Conservation (phyloP, 2,329 filamentous ascomycete genomes). For the Teratosphaeria nubilosa region DNA sequence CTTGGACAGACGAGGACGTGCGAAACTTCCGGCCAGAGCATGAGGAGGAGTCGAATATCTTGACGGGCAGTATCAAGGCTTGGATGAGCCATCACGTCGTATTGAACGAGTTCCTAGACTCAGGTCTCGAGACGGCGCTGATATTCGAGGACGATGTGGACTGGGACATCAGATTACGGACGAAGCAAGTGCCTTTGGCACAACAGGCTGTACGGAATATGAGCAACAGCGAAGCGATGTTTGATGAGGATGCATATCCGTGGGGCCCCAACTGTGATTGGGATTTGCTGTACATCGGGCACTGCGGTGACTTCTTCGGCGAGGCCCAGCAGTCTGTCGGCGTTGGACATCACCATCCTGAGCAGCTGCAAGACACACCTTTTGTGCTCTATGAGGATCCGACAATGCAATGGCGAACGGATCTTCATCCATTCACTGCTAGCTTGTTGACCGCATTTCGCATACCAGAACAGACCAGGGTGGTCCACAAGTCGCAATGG, state of each 20-base stretch:
- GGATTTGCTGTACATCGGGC: slow-evolving; percentile 30
- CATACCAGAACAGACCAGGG: slow-evolving; percentile 27
- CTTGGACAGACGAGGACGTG: slow-evolving; percentile 27
- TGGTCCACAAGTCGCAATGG: slow-evolving; percentile 32
- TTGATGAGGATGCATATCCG: slow-evolving; percentile 20
- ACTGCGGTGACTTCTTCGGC: slow-evolving; percentile 32
- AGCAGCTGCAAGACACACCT: slow-evolving; percentile 21
- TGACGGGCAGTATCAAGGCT: slow-evolving; percentile 27
- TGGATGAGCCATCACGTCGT: slow-evolving; percentile 30
- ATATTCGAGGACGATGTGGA: slow-evolving; percentile 38
- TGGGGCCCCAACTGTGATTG: slow-evolving; percentile 30
- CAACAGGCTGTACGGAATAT: slow-evolving; percentile 6
- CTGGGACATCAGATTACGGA: slow-evolving; percentile 35
- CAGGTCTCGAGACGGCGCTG: slow-evolving; percentile 31
- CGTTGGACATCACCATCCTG: slow-evolving; percentile 27
- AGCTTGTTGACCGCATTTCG: slow-evolving; percentile 26
- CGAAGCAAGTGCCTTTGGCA: slow-evolving; percentile 26
- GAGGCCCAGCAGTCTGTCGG: slow-evolving; percentile 24
- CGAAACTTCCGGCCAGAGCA: slow-evolving; percentile 12
- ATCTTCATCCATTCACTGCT: slow-evolving; percentile 31
- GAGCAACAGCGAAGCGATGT: slow-evolving; percentile 21
- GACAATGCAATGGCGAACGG: slow-evolving; percentile 25
- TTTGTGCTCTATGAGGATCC: slow-evolving; percentile 28
- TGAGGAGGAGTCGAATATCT: slow-evolving; percentile 21
- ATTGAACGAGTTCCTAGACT: slow-evolving; percentile 29